These are phyloP conservation scores for Aspergillus aculeatinus DNA, from an alignment of 2,329 filamentous ascomycete species.

Conservation along the genomic window DNA sequence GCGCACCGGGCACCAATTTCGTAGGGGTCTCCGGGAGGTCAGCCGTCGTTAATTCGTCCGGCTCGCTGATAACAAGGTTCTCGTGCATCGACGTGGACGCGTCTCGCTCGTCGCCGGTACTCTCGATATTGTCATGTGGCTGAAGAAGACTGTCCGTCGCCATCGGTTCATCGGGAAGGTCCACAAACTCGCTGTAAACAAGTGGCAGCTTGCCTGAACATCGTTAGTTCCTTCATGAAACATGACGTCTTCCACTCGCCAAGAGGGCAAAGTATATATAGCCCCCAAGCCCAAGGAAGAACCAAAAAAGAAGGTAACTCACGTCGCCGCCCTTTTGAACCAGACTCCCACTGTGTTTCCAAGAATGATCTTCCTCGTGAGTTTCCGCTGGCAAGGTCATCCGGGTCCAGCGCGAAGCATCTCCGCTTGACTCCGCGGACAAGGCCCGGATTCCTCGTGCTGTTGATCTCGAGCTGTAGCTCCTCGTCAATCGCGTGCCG, in stretches of 20 bases:
- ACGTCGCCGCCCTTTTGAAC: conserved; percentile 33
- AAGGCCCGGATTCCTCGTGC: conserved; percentile 26
- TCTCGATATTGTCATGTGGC: conserved; percentile 7
- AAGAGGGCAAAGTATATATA: neutral
- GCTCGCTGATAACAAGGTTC: conserved; percentile 6
- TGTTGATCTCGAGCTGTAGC: conserved; percentile 36
- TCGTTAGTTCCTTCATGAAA: conserved; percentile 11
- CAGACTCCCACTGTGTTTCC: conserved; percentile 44
- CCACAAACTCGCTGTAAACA: conserved; percentile 10
- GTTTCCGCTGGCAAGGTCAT: conserved; percentile 6
- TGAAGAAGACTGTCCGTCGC: conserved; percentile 8
- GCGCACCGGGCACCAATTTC: conserved; percentile 11
- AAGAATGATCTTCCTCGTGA: conserved; percentile 36
- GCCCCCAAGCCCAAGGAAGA: neutral
- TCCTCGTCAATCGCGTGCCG: conserved; percentile 21
- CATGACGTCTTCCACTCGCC: neutral
- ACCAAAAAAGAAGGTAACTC: neutral
- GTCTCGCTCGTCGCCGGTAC: conserved; percentile 10
- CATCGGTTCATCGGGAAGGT: conserved; percentile 15
- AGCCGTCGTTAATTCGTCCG: conserved; percentile 19
- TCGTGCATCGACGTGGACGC: conserved; percentile 22
- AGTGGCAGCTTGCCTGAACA: conserved; percentile 24
- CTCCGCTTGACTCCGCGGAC: conserved; percentile 39
- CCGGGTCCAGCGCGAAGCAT: conserved; percentile 25
- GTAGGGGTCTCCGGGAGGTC: conserved; percentile 12